Evolutionary conservation across 352 stramenopile genomes (phyloP).

Genomic region (Globisporangium iwayamae): DNA sequence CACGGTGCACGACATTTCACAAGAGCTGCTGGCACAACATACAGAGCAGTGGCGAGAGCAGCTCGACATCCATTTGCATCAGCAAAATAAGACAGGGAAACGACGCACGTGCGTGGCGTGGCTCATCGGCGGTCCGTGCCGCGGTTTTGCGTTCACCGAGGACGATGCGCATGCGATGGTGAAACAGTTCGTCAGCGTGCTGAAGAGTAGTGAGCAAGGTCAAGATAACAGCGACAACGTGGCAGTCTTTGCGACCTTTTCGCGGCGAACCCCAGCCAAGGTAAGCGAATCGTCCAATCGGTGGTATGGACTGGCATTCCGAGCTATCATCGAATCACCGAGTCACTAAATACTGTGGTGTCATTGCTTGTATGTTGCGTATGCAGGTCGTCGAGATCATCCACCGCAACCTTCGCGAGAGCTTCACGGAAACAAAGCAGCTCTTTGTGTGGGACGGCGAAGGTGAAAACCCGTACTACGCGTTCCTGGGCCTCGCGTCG

Average conservation of each 20-base stretch:
- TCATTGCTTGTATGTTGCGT: not conserved
- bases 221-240: constrained; percentile 10
- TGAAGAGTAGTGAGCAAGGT: not conserved
- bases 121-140: constrained; percentile 65
- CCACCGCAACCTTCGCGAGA: constrained; percentile 15
- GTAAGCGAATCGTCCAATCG: constrained; percentile 8
- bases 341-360: not conserved
- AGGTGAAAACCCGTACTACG: constrained; percentile 64
- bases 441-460: constrained; percentile 51
- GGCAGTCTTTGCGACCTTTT: constrained; percentile 67
- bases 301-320: too few relatives aligned
- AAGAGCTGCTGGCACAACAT: constrained; percentile 24
- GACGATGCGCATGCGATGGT: constrained; percentile 38
- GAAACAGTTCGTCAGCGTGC: constrained; percentile 27
- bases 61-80: constrained; percentile 9
- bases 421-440: constrained; percentile 22
- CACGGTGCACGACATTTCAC: constrained; percentile 42
- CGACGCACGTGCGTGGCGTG: constrained; percentile 30
- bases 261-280: constrained; percentile 44
- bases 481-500: constrained; percentile 45
- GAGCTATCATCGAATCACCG: too few relatives aligned
- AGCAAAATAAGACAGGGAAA: not conserved
- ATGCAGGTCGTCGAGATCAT: constrained; percentile 38
- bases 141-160: constrained; percentile 50
- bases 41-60: constrained; percentile 16